Evolutionary conservation across 2,329 filamentous ascomycete species (phyloP).

Genomic region (Daldinia sp.): DNA sequence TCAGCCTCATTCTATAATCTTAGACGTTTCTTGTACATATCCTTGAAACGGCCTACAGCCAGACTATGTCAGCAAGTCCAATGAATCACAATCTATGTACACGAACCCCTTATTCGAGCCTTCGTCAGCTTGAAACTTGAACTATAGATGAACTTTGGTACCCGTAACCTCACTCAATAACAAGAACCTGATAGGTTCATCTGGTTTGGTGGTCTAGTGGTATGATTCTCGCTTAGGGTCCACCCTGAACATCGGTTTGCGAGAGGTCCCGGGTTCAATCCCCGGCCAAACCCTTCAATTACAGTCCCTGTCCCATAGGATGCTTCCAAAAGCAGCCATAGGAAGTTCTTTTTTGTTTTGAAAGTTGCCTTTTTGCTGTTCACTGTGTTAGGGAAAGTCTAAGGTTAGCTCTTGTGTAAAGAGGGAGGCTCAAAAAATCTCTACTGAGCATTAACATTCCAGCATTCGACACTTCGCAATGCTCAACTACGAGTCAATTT

Average conservation of each 20-base stretch:
- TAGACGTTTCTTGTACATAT: not conserved
- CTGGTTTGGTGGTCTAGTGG: slow-evolving; percentile 71
- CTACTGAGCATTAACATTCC: too few species aligned
- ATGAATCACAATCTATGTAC: not conserved
- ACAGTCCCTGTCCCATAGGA: not conserved
- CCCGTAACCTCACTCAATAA: not conserved
- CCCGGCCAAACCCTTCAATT: slow-evolving; percentile 51
- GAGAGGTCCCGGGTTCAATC: slow-evolving; percentile 59
- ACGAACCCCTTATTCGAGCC: too few species aligned
- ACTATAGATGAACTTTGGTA: not conserved
- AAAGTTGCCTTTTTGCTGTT: too few species aligned
- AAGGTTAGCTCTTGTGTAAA: too few species aligned
- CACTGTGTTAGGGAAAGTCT: too few species aligned
- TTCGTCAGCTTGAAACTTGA: too few species aligned
- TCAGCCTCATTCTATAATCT: not conserved
- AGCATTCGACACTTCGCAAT: too few species aligned
- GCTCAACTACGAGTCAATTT: too few species aligned
- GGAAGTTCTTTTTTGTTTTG: not conserved
- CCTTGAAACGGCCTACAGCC: not conserved
- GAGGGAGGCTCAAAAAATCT: too few species aligned
- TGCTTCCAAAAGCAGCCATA: not conserved
- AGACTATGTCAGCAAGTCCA: not conserved
- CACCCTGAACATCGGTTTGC: slow-evolving; percentile 48
- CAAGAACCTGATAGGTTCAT: not conserved
- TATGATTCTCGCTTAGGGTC: slow-evolving; percentile 79